A percentile compares a stretch with the other conserved stretches of the same genome.
These are phyloP conservation scores for Blastobotrys serpentis DNA, from an alignment of 1,139 yeast genomes.

Conservation along the genomic window DNA sequence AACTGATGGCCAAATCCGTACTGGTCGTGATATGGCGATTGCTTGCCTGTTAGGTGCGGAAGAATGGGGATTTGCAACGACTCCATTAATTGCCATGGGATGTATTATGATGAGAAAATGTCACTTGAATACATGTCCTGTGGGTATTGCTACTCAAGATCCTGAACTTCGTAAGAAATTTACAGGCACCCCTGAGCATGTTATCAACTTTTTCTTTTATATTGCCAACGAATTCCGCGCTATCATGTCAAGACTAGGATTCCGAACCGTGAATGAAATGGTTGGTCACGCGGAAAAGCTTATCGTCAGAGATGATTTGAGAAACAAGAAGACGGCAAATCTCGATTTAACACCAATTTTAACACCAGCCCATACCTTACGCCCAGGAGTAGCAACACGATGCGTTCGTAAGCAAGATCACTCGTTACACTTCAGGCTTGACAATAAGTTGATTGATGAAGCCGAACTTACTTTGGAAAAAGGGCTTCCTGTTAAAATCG, in stretches of 20 bases:
- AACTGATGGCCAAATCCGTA: conserved; percentile 95
- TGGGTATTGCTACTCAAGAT: conserved; percentile 98
- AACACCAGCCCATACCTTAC: conserved; percentile 93
- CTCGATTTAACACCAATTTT: conserved; percentile 88
- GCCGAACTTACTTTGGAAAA: conserved; percentile 89
- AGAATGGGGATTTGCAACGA: conserved; percentile 97
- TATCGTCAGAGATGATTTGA: conserved; percentile 76
- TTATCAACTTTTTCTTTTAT: conserved; percentile 94
- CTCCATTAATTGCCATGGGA: conserved; percentile 96
- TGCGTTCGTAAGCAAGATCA: conserved; percentile 95
- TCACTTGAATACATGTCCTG: conserved; percentile 92
- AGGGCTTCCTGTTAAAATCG: conserved; percentile 93
- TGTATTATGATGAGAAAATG: conserved; percentile 96
- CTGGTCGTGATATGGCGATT: conserved; percentile 94
- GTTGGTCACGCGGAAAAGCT: conserved; percentile 94
- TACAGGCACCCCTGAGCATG: conserved; percentile 97
- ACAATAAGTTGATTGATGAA: conserved; percentile 93
- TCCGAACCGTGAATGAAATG: conserved; percentile 95
- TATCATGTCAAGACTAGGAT: conserved; percentile 93
- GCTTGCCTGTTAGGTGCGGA: conserved; percentile 97
- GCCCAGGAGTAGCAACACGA: conserved; percentile 97
- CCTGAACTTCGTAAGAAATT: conserved; percentile 90
- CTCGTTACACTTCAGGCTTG: conserved; percentile 85
- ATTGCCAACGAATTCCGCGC: conserved; percentile 88
- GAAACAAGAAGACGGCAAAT: conserved; percentile 87